Evolutionary conservation across 306 rosid genomes (phyloP).

Genomic region (Quercus bicolor): DNA sequence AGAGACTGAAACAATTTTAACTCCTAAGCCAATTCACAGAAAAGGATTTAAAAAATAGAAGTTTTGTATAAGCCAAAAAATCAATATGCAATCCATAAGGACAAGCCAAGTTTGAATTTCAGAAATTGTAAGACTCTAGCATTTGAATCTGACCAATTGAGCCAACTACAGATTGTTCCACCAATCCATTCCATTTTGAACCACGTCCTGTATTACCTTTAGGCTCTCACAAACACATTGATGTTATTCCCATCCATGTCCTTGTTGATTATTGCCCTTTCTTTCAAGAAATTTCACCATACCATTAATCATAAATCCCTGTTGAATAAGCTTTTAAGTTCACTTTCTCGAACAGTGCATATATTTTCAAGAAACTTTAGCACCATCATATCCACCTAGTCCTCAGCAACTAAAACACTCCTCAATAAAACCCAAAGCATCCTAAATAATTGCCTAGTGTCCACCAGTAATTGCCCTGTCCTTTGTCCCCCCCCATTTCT

Average conservation of each 20-base stretch:
- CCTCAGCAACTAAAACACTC: slow-evolving; percentile 11
- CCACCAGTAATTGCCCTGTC: slow-evolving; percentile 3
- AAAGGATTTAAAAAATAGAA: background rate
- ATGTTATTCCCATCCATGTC: slow-evolving; percentile 3
- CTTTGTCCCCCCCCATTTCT: background rate
- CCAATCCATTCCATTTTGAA: slow-evolving; percentile 1
- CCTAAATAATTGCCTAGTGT: background rate
- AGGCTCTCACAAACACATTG: background rate
- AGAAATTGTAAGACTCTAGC: background rate
- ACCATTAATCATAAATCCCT: background rate
- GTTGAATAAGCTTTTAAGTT: slow-evolving; percentile 11
- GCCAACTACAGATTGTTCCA: background rate
- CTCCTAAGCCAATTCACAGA: background rate
- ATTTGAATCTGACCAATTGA: background rate
- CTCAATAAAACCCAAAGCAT: background rate
- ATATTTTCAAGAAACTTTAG: slow-evolving; percentile 4
- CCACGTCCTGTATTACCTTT: background rate
- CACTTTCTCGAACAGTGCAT: slow-evolving; percentile 2
- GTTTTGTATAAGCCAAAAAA: background rate
- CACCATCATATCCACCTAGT: slow-evolving; percentile 16
- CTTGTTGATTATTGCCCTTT: slow-evolving; percentile 11
- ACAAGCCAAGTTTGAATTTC: background rate
- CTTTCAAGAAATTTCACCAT: background rate
- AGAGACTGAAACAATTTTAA: slow-evolving; percentile 18
- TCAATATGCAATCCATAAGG: background rate